These are phyloP conservation scores for Globisporangium splendens DNA, from an alignment of 352 stramenopile genomes.

Conservation along the genomic window DNA sequence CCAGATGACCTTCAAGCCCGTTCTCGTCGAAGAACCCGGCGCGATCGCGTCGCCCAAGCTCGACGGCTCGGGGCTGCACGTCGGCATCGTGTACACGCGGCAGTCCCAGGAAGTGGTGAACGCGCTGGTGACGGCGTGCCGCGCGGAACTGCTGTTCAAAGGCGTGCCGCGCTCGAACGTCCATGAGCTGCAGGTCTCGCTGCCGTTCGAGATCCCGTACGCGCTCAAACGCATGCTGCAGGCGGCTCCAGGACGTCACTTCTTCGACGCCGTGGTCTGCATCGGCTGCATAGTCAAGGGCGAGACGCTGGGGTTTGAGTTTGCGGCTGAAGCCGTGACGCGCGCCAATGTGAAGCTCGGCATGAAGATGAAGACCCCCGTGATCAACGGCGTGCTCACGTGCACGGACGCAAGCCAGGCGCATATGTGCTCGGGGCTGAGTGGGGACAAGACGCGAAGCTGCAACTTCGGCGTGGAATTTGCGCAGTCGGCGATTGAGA, in stretches of 20 bases:
- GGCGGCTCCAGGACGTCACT: constrained; percentile 5
- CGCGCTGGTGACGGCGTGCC: constrained; percentile 23
- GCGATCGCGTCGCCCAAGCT: constrained; percentile 13
- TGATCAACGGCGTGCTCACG: constrained; percentile 21
- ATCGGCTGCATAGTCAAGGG: constrained; percentile 21
- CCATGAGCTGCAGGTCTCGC: constrained; percentile 25
- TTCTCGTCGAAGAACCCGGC: constrained; percentile 34
- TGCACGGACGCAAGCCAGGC: constrained; percentile 15
- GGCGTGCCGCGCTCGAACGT: constrained; percentile 24
- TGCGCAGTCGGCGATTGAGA: constrained; percentile 91
- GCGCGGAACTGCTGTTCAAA: constrained; percentile 27
- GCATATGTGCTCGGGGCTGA: constrained; percentile 11
- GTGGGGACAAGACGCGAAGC: constrained; percentile 5
- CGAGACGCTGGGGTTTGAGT: constrained; percentile 17
- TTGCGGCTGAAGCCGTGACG: constrained; percentile 21
- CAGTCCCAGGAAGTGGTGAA: constrained; percentile 22
- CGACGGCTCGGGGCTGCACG: constrained; percentile 22
- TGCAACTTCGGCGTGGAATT: constrained; percentile 88
- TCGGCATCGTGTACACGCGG: constrained; percentile 29
- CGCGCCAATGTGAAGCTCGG: constrained; percentile 22
- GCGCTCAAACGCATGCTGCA: constrained; percentile 21
- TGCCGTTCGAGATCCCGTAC: constrained; percentile 37
- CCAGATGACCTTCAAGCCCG: background rate
- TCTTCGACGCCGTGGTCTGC: constrained; percentile 19
- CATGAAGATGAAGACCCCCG: constrained; percentile 21